Evolutionary conservation across 768 basidiomycete genomes (phyloP).

Genomic region (Dentipellis fragilis): DNA sequence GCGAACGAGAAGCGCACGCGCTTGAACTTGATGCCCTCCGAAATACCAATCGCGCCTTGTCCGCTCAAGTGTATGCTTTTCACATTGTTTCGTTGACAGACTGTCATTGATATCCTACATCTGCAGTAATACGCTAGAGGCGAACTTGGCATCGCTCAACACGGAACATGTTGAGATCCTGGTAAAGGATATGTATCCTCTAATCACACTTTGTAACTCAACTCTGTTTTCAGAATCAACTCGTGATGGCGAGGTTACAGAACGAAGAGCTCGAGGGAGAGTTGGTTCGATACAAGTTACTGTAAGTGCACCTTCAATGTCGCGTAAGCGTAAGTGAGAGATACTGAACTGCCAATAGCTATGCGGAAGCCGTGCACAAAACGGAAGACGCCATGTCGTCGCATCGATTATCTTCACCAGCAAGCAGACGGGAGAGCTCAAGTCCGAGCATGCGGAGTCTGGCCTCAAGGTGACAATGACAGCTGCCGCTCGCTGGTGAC

Average conservation of each 20-base stretch:
- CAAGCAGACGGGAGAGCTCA: conserved; percentile 20
- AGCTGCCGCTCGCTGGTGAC: neutral
- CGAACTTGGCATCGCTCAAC: conserved; percentile 68
- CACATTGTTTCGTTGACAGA: neutral
- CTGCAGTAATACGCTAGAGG: conserved; percentile 70
- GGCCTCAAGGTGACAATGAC: conserved; percentile 5
- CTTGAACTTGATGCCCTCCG: conserved; percentile 76
- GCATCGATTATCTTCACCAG: conserved; percentile 24
- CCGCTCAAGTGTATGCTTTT: conserved; percentile 64
- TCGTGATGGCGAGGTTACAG: conserved; percentile 79
- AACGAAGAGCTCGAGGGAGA: conserved; percentile 93
- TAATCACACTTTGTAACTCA: conserved; percentile 12
- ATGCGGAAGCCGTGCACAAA: conserved; percentile 44
- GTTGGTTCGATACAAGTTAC: conserved; percentile 86
- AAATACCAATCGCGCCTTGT: conserved; percentile 66
- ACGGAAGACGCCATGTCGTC: conserved; percentile 41
- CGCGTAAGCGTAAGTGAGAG: neutral
- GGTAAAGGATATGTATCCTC: conserved; percentile 24
- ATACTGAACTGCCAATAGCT: conserved; percentile 21
- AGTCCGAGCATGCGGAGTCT: conserved; percentile 12
- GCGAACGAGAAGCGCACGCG: conserved; percentile 73
- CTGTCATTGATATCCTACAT: neutral
- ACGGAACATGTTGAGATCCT: conserved; percentile 72
- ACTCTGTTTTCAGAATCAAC: conserved; percentile 57
- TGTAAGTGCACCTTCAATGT: conserved; percentile 40